A percentile compares a stretch with the other conserved stretches of the same genome.
Evolutionary conservation across 2,329 filamentous ascomycete species (phyloP).

Genomic region (Dactylellina drechsleri): DNA sequence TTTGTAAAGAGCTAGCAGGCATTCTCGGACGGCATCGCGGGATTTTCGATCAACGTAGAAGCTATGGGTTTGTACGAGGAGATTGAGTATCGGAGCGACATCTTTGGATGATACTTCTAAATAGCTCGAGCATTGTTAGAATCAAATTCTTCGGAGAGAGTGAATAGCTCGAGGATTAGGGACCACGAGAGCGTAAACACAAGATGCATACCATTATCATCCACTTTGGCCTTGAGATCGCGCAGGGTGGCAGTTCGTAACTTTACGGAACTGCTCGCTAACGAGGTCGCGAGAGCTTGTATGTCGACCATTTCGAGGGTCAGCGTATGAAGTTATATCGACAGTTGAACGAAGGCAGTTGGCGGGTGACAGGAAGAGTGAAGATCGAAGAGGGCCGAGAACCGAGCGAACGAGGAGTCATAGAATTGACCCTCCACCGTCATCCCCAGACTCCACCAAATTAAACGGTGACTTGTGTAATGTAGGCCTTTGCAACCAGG

Average conservation of each 20-base stretch:
- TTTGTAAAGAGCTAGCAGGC: constrained; percentile 75
- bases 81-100: constrained; percentile 70
- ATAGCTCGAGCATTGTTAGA: constrained; percentile 61
- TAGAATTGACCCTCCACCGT: constrained; percentile 22
- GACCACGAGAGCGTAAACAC: not conserved
- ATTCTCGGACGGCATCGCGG: constrained; percentile 82
- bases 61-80: constrained; percentile 87
- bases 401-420: constrained; percentile 39
- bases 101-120: constrained; percentile 63
- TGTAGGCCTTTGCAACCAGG: constrained; percentile 21
- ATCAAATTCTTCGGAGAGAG: constrained; percentile 60
- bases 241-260: constrained; percentile 56
- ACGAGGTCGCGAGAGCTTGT: constrained; percentile 20
- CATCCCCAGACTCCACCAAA: constrained; percentile 35
- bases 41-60: constrained; percentile 88
- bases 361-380: not conserved
- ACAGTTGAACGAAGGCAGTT: not conserved
- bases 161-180: not conserved
- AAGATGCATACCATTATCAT: constrained; percentile 39
- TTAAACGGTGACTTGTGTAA: constrained; percentile 15
- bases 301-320: constrained; percentile 34
- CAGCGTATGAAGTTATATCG: constrained; percentile 10
- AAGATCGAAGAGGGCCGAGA: constrained; percentile 4
- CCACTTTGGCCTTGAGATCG: constrained; percentile 56
- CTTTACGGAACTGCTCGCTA: constrained; percentile 43